Evolutionary conservation across 225 moss, liverwort and hornwort genomes (phyloP), one percentile per base, ranked within the genome.

Genomic region (Physcomitrium patens): DNA sequence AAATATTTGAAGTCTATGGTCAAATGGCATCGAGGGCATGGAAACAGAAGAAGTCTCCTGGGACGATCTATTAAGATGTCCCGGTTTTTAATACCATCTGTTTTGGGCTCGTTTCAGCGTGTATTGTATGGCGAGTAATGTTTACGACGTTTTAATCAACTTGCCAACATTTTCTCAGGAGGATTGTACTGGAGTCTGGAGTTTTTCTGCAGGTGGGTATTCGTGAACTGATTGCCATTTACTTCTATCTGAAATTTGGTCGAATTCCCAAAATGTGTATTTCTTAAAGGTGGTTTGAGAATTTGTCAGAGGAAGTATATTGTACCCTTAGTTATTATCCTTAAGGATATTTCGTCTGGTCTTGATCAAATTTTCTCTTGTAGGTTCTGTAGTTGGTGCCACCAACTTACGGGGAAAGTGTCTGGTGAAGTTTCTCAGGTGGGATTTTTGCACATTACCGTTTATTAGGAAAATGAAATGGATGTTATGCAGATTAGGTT

Each of bases 121-220:
- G 57, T 83, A 90, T 22, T 71, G 68, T 74, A 93, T 90, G 77
- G 89, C 84, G 57, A 88, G 89, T 27, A 99, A 93, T 46, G 82
- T 90, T 22, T 94, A 82, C 59, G 93, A 99, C 67, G 75, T 94
- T 3, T 71, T 99, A 71, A 87, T 86, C 52, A 88, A 86, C 75
- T 69, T 99, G 43, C 94, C 94, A 50, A 55, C 87, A 22, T 78
- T 89, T 69, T 72, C 85, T 50, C 75, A 85, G 76, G 86, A 89
- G 61, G 74, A 70, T 47, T 79, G 65, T 74, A 73, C 76, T 42
- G 81, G 89, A 20, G 60, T 92, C 65, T 99, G 97, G 97, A 83
- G 46, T 78, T 75, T 26, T 24, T 41, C 59, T 53, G 56, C 74
- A 72, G 79, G 77, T 82, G 63, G 59, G 67, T 70, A 20, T 26